These are phyloP conservation scores for Corchorus capsularis DNA, from an alignment of 345 rosid species.

Conservation along the genomic window DNA sequence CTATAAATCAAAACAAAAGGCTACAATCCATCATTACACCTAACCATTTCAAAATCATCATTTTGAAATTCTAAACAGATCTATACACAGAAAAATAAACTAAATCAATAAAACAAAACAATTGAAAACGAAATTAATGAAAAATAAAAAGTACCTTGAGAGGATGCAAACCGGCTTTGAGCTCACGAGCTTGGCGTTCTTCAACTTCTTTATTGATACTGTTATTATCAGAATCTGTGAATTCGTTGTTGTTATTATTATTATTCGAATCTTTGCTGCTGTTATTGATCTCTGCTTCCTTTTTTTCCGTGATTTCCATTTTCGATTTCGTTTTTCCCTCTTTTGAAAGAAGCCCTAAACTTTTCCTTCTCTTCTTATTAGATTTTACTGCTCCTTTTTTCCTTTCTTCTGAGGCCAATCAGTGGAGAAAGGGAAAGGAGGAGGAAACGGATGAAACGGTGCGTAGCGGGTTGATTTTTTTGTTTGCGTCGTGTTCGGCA, in stretches of 20 bases:
- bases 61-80: neutral
- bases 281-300: conserved; percentile 55
- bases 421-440: neutral
- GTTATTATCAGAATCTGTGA: conserved; percentile 23
- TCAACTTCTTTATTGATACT: conserved; percentile 41
- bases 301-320: conserved; percentile 72
- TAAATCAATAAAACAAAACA: neutral
- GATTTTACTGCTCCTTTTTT: neutral
- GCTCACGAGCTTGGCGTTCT: conserved; percentile 76
- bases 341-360: conserved; percentile 37
- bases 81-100: neutral
- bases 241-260: conserved; percentile 20
- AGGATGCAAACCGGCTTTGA: conserved; percentile 85
- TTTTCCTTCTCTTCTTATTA: too few species aligned
- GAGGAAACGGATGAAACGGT: neutral
- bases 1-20: neutral
- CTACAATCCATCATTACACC: neutral
- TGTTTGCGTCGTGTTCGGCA: neutral
- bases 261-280: conserved; percentile 40
- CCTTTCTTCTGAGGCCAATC: neutral
- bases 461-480: neutral
- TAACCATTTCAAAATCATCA: neutral
- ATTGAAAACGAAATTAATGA: neutral
- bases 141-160: conserved; percentile 58
- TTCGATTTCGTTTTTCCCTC: conserved; percentile 17